Percentiles rank a stretch among this genome's conserved stretches.
phyloP scores from a whole-genome alignment of 1,139 yeast species.

The Suhomyces yuchorum region DNA sequence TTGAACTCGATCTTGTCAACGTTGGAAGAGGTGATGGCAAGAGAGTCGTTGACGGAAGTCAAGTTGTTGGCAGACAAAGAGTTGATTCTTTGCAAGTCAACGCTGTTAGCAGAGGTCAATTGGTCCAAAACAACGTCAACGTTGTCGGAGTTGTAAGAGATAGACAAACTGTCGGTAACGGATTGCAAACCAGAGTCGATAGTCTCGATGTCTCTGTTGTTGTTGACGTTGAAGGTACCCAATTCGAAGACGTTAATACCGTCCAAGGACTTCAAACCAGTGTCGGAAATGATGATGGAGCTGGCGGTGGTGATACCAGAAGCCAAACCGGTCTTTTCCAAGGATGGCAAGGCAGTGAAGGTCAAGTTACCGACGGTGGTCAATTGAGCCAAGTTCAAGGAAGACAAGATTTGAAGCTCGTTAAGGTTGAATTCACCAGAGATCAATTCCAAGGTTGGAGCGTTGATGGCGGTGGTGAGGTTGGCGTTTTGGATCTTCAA shows the following conservation, averaged over 20 bases:
- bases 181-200: constrained; percentile 72
- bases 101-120: constrained; percentile 81
- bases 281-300: constrained; percentile 78
- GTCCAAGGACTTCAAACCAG: constrained; percentile 72
- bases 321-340: constrained; percentile 68
- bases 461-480: constrained; percentile 61
- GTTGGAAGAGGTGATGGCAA: constrained; percentile 71
- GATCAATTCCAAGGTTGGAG: constrained; percentile 76
- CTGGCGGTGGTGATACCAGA: constrained; percentile 76
- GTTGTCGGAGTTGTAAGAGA: constrained; percentile 81
- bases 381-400: constrained; percentile 76
- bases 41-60: constrained; percentile 72
- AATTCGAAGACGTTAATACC: constrained; percentile 81
- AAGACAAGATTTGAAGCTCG: constrained; percentile 65
- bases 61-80: constrained; percentile 72
- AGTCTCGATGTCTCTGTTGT: constrained; percentile 66
- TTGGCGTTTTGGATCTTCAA: constrained; percentile 69
- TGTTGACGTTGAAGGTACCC: constrained; percentile 82
- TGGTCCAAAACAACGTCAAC: constrained; percentile 68
- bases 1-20: constrained; percentile 60
- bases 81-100: constrained; percentile 77
- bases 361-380: constrained; percentile 77
- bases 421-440: constrained; percentile 67
- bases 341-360: constrained; percentile 84
- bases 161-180: constrained; percentile 72